Evolutionary conservation across 148 eudicot species (phyloP), one percentile per base, ranked within the genome.

Genomic region (Dianthus caryophyllus): DNA sequence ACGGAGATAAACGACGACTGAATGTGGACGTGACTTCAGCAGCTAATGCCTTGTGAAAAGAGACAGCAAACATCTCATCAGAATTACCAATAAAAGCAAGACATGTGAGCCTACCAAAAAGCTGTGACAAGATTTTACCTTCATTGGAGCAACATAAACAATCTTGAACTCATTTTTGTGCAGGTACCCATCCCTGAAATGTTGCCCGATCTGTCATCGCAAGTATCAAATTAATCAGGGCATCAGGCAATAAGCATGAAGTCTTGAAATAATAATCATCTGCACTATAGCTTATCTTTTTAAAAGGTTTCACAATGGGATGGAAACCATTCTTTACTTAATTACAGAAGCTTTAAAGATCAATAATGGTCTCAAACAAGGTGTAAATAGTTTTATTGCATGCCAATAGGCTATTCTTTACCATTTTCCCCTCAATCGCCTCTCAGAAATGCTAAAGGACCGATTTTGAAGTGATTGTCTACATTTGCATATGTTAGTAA

Each of bases 71-170:
- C 61, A 75, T 48, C 44, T 13, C 13, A 64, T 24, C 55, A 55
- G 27, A 38, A 51, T 63, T 27, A 62, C 33, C 24, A 29, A 16
- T 47, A 15, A 6, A 5, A 55, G 14, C 12, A 22, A 69, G 53
- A 61, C 16, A 46, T 44, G 30, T 18, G 20, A 44, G 14, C 38
- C 44, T 15, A 14, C 13, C 3, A 15, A 54, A 29, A 52, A 30
- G 24, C 60, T 16, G 26, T 22, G 46, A 51, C 27, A 46, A 9
- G 52, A 46, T n/a, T 63, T 36, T 79, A 88, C 97, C 98, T 93
- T 93, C 98, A 93, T 93, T 25, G 98, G 98, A 80, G 98, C 96
- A 83, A 93, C 98, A 78, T 93, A 93, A 69, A 93, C 96, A 76
- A 93, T 88, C 84, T 93, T 93, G 76, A 93, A 93, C 76, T 90